A percentile compares a stretch with the other conserved stretches of the same genome.
Evolutionary conservation across 768 basidiomycete species (phyloP).

Genomic region (Calvatia gigantea): DNA sequence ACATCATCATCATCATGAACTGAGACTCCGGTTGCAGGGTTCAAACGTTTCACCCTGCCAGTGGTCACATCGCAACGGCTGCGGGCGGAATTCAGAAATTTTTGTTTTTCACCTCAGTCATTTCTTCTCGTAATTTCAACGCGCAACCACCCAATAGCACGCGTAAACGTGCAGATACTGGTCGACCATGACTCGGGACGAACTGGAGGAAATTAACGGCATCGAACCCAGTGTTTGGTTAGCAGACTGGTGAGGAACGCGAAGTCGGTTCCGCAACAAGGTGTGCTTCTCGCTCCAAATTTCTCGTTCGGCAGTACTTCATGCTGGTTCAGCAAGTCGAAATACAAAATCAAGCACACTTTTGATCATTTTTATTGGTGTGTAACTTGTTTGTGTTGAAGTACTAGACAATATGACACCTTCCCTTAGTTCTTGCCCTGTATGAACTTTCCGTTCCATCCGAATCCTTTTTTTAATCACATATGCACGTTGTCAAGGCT

Average conservation of each 20-base stretch:
- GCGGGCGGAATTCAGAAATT: background rate
- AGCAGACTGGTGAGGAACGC: constrained; percentile 43
- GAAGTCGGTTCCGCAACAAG: constrained; percentile 41
- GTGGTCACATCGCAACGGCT: too few relatives aligned
- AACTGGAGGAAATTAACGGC: constrained; percentile 48
- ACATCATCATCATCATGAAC: too few relatives aligned
- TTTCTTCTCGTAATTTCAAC: background rate
- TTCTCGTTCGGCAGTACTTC: background rate
- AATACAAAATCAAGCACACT: constrained; percentile 41
- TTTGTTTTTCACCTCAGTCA: background rate
- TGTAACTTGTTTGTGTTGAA: background rate
- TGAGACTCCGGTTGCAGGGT: too few relatives aligned
- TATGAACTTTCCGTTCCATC: constrained; percentile 6
- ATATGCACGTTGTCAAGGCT: constrained; percentile 16
- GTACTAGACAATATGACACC: background rate
- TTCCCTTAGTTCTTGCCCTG: constrained; percentile 25
- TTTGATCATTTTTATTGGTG: constrained; percentile 38
- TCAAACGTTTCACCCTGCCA: too few relatives aligned
- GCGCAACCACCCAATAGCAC: background rate
- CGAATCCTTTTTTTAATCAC: background rate
- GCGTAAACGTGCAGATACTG: background rate
- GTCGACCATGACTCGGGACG: constrained; percentile 30
- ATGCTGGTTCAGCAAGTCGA: constrained; percentile 28
- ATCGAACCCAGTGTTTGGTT: constrained; percentile 45
- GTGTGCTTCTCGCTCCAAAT: constrained; percentile 13